These are phyloP conservation scores for Fusarium sp. DNA, from an alignment of 2,329 filamentous ascomycete genomes.

Conservation along the genomic window DNA sequence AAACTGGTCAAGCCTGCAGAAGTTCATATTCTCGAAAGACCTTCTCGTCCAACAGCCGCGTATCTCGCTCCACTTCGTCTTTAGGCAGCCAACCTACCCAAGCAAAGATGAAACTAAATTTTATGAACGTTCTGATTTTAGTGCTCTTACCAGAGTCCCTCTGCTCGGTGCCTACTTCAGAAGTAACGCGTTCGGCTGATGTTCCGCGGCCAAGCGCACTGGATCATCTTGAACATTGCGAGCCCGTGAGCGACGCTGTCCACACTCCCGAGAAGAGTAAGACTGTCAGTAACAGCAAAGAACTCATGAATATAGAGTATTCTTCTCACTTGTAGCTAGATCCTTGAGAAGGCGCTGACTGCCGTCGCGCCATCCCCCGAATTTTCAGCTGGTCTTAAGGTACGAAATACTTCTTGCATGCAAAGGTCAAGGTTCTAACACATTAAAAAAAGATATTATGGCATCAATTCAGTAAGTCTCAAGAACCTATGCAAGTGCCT, in stretches of 20 bases:
- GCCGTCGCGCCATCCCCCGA: not conserved
- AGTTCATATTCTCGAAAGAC: not conserved
- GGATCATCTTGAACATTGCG: not conserved
- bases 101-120: not conserved
- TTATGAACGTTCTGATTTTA: not conserved
- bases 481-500: no score
- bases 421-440: rapidly evolving
- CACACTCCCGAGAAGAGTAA: not conserved
- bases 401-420: rapidly evolving
- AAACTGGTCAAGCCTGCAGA: no score
- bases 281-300: not conserved
- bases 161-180: not conserved
- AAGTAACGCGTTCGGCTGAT: not conserved
- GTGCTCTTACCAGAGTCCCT: not conserved
- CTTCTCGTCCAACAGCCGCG: not conserved
- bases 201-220: not conserved
- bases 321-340: rapidly evolving
- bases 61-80: not conserved
- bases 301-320: rapidly evolving
- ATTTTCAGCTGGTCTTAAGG: not conserved
- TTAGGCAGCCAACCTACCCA: not conserved
- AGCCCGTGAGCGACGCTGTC: not conserved
- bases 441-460: not conserved
- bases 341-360: not conserved
- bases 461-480: not conserved